phyloP scores from a whole-genome alignment of 2,329 filamentous ascomycete species.

The Aspergillus sp. region DNA sequence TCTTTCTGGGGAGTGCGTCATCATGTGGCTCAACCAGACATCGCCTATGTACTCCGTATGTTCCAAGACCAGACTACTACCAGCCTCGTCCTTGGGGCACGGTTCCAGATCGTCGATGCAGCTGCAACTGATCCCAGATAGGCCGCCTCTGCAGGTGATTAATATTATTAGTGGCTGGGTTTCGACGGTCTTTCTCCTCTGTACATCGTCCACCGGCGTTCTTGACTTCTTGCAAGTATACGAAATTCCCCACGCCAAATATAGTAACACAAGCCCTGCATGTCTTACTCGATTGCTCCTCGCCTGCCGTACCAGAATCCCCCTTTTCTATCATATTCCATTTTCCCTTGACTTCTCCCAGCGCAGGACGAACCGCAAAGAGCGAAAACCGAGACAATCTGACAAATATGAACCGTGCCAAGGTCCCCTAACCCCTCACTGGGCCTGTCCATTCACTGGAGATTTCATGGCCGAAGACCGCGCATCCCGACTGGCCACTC shows the following conservation, averaged over 20 bases:
- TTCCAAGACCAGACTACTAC: neutral
- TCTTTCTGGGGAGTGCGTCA: neutral
- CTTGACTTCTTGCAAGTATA: neutral
- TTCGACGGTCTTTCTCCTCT: too few species aligned
- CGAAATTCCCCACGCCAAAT: constrained; percentile 11
- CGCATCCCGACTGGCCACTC: constrained; percentile 3
- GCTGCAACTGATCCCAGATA: too few species aligned
- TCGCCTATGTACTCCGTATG: too few species aligned
- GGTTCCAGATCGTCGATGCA: too few species aligned
- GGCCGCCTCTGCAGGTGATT: too few species aligned
- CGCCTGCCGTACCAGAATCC: neutral
- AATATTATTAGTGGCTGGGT: too few species aligned
- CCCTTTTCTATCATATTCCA: neutral
- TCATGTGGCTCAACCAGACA: neutral
- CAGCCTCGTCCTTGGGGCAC: too few species aligned
- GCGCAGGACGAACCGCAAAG: neutral
- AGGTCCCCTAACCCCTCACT: neutral
- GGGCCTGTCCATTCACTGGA: neutral
- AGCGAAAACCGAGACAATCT: neutral
- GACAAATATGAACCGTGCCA: constrained; percentile 4
- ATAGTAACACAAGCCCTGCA: constrained; percentile 21
- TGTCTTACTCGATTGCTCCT: constrained; percentile 11
- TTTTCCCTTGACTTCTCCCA: neutral
- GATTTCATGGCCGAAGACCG: constrained; percentile 1
- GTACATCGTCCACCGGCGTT: too few species aligned